phyloP scores from a whole-genome alignment of 2,329 filamentous ascomycete species.

The Fusarium annulatum region DNA sequence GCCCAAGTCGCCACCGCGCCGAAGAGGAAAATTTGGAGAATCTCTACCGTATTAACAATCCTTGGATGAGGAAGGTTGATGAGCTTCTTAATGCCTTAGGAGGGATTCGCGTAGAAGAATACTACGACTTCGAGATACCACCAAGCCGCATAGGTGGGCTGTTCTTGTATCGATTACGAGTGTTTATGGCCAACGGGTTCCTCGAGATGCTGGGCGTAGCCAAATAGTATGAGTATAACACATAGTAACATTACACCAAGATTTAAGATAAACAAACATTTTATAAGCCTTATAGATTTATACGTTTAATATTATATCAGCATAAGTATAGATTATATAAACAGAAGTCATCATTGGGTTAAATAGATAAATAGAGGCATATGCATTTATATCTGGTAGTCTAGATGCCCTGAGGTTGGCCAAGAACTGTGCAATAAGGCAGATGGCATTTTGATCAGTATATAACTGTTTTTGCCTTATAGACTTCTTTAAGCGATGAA shows the following conservation, averaged over 20 bases:
- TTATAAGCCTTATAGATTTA: no score
- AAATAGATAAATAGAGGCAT: neutral
- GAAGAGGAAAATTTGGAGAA: neutral
- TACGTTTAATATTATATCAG: rapidly evolving
- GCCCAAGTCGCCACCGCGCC: rapidly evolving
- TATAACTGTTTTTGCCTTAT: rapidly evolving
- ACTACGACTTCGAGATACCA: neutral
- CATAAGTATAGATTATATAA: neutral
- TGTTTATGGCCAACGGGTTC: neutral
- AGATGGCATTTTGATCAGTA: rapidly evolving
- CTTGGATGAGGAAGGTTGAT: neutral
- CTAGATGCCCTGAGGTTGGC: no score
- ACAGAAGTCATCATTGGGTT: neutral
- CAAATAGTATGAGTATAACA: no score
- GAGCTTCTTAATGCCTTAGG: neutral
- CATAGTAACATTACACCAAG: neutral
- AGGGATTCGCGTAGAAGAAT: neutral
- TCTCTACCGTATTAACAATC: neutral
- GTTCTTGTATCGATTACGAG: neutral
- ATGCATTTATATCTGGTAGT: rapidly evolving
- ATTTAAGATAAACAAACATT: neutral
- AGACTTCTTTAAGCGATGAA: neutral
- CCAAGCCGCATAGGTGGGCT: neutral
- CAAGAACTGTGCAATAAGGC: neutral
- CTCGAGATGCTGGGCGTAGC: neutral